Evolutionary conservation across 805 yeast species (phyloP).

Genomic region (Yarrowia sp.): DNA sequence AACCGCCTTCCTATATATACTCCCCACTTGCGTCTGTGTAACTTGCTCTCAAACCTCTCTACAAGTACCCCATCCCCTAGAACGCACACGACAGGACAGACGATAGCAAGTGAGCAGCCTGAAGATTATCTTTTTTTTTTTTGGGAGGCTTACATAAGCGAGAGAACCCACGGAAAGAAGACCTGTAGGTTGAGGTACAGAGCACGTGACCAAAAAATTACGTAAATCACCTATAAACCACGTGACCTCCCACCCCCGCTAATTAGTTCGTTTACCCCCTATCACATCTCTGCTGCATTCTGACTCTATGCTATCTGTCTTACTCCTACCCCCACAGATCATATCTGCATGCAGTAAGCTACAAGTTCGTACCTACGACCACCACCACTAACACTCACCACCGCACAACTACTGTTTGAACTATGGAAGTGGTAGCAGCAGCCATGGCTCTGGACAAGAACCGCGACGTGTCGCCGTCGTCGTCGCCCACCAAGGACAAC

Average conservation of each 20-base stretch:
- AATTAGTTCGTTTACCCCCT: no score
- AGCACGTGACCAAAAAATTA: no score
- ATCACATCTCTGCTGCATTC: neutral
- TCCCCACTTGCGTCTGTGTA: neutral
- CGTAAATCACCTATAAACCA: no score
- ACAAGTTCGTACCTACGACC: no score
- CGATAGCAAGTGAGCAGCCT: neutral
- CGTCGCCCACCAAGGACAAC: conserved; percentile 11
- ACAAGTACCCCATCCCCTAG: neutral
- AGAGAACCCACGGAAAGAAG: no score
- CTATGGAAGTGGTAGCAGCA: conserved; percentile 35
- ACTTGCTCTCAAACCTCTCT: conserved; percentile 1
- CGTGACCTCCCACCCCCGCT: no score
- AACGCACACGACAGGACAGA: neutral
- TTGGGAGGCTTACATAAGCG: no score
- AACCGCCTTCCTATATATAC: neutral
- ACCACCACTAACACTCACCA: no score
- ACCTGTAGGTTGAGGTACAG: no score
- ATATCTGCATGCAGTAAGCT: conserved; percentile 9
- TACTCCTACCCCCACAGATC: conserved; percentile 21
- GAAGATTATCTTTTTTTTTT: no score
- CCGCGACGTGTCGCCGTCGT: conserved; percentile 28
- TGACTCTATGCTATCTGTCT: neutral
- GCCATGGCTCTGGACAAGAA: conserved; percentile 35
- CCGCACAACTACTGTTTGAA: neutral